Base-by-base conservation (phyloP, 805 yeast genomes). In the Sugiyamaella smithiae region DNA sequence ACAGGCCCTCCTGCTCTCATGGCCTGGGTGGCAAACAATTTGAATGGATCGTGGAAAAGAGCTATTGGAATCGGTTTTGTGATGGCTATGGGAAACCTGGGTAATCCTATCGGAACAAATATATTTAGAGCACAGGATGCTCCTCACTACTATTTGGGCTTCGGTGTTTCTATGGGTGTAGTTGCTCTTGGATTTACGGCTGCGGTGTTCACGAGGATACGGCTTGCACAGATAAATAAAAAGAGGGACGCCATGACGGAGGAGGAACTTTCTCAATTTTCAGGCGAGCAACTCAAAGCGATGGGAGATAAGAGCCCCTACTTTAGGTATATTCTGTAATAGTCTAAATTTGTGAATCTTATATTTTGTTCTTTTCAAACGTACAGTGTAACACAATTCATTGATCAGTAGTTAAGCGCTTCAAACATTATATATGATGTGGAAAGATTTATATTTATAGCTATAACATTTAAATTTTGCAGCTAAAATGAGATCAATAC, bases 21-120 rank as follows among this genome's bases (percentile, higher is more conserved):
- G 44, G 44, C 44, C n/a, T 40, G 44, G 44, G 31, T 40, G 5
- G 44, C 44, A 7, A 40, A 40, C 32, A 40, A 40, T 40, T 32
- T 40, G 19, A 40, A 24, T 14, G 44, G 44, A 11, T 25, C 24
- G n/a, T 40, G 44, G 44, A 22, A 25, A 16, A 22, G 44, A 12
- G 44, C 44, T 12, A 40, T 40, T 24, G 44, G 44, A 9, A 40
- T 40, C 17, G 44, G 31, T 5, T 40, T 22, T 40, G 24, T 40
- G 19, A 22, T 40, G 32, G 44, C 44, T 8, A 14, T 40, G 32
- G 31, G 28, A 14, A 40, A 40, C 32, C n/a, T 40, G 8, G 44
- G 44, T 5, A 25, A 25, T 9, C 24, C 28, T 16, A 40, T 40
- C 5, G 44, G 44, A 40, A 40, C 44, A 7, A 40, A 40, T 25